Percentiles rank a stretch among this genome's conserved stretches.
Conservation (phyloP, 106 monocot species). For the Triglochin maritima region DNA sequence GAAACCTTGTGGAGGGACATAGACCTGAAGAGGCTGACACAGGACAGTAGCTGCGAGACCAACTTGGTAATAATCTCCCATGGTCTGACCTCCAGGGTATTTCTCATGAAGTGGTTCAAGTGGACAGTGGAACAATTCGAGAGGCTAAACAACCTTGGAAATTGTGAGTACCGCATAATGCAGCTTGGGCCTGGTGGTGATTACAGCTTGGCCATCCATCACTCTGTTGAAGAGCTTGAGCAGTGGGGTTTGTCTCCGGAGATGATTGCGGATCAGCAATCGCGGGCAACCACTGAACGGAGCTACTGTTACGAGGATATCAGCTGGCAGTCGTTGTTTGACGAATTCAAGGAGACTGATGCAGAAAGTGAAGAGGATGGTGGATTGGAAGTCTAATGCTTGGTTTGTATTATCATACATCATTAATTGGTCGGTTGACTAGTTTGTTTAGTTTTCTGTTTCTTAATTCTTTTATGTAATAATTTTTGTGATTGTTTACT, state of each 20-base stretch:
- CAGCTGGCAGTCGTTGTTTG: constrained; percentile 47
- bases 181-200: constrained; percentile 71
- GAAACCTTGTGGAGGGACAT: constrained; percentile 95
- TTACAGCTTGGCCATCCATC: constrained; percentile 81
- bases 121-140: constrained; percentile 97
- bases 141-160: constrained; percentile 64
- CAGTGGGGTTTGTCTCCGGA: constrained; percentile 75
- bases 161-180: constrained; percentile 91
- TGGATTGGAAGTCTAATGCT: not conserved
- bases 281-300: constrained; percentile 41
- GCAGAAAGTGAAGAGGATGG: not conserved
- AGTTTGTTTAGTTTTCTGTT: no score
- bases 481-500: no score
- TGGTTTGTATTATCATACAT: not conserved
- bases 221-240: constrained; percentile 59
- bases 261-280: constrained; percentile 84
- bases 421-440: not conserved
- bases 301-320: constrained; percentile 45
- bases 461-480: no score
- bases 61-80: constrained; percentile 84
- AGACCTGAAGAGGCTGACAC: constrained; percentile 66
- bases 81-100: constrained; percentile 75
- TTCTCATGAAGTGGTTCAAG: constrained; percentile 99
- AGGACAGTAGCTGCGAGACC: constrained; percentile 46
- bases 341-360: constrained; percentile 8